Percentiles rank a stretch among this genome's conserved stretches.
phyloP scores from a whole-genome alignment of 2,329 filamentous ascomycete species.

The Decorospora gaudefroyi region DNA sequence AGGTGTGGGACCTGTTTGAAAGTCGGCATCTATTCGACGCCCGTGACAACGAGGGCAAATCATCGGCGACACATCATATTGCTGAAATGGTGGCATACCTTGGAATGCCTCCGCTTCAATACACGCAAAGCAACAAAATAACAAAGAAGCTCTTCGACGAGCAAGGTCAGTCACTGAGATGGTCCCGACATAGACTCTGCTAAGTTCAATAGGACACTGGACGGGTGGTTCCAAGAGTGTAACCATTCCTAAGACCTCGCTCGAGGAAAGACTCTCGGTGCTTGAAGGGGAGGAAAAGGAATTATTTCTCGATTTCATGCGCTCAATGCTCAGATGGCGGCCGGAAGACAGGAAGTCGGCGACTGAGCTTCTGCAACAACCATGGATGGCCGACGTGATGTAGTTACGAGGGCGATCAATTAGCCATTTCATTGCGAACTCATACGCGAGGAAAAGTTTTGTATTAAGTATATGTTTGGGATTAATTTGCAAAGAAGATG shows the following conservation, averaged over 20 bases:
- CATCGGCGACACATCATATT: conserved; percentile 38
- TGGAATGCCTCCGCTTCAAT: conserved; percentile 32
- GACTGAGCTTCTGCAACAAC: conserved; percentile 29
- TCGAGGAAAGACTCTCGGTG: conserved; percentile 19
- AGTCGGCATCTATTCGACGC: conserved; percentile 42
- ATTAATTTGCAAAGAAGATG: conserved; percentile 15
- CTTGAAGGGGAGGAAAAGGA: conserved; percentile 36
- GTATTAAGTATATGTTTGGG: conserved; percentile 4
- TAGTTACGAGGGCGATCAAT: conserved; percentile 26
- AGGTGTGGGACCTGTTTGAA: conserved; percentile 49
- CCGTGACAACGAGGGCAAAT: conserved; percentile 25
- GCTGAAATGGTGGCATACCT: conserved; percentile 40
- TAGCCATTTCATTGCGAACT: background rate
- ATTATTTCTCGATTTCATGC: conserved; percentile 42
- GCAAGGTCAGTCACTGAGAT: conserved; percentile 27
- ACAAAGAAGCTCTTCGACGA: conserved; percentile 32
- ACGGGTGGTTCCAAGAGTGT: conserved; percentile 21
- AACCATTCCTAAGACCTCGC: conserved; percentile 23
- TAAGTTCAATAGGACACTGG: conserved; percentile 26
- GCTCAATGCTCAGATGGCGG: conserved; percentile 45
- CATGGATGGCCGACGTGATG: conserved; percentile 26
- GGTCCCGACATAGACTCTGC: conserved; percentile 16
- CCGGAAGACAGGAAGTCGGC: conserved; percentile 40
- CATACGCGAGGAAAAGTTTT: background rate
- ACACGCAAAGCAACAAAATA: conserved; percentile 25